A percentile compares a stretch with the other conserved stretches of the same genome.
Conservation (phyloP, 2,329 filamentous ascomycete genomes). For the Fusarium setosum region DNA sequence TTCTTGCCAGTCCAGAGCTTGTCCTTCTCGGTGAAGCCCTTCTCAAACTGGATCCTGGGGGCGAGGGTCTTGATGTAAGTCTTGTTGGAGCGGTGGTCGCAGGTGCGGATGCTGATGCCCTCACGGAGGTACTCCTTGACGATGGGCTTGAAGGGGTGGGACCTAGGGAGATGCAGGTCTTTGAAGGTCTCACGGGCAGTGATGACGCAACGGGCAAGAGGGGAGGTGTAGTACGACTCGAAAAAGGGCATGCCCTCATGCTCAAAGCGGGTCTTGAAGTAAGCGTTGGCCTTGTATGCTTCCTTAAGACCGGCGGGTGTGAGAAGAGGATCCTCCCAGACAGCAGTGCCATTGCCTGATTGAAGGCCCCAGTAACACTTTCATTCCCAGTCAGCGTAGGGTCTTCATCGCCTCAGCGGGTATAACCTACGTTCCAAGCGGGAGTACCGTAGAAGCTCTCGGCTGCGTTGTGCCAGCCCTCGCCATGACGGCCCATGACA, state of each 20-base stretch:
- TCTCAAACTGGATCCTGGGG: constrained; percentile 67
- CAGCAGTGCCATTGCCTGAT: constrained; percentile 71
- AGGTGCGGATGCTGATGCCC: constrained; percentile 75
- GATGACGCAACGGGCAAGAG: constrained; percentile 70
- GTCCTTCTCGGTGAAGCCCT: constrained; percentile 68
- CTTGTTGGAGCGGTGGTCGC: constrained; percentile 69
- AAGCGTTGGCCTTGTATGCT: constrained; percentile 67
- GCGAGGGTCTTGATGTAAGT: constrained; percentile 64
- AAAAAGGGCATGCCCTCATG: constrained; percentile 68
- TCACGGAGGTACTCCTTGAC: constrained; percentile 76
- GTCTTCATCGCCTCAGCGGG: accelerated
- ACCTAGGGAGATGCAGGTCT: constrained; percentile 61
- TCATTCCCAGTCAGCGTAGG: neutral
- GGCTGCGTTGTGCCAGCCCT: constrained; percentile 73
- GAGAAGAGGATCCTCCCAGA: constrained; percentile 73
- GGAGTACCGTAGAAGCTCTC: constrained; percentile 75
- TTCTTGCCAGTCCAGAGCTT: constrained; percentile 56
- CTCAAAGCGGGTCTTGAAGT: constrained; percentile 66
- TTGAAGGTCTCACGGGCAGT: constrained; percentile 73
- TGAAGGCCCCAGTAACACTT: constrained; percentile 74
- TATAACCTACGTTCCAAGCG: constrained; percentile 70
- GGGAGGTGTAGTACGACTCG: constrained; percentile 73
- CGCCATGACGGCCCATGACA: constrained; percentile 76
- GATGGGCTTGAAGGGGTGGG: constrained; percentile 64
- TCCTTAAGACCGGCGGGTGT: constrained; percentile 68